These are phyloP conservation scores for Neofusicoccum sp. DNA, from an alignment of 2,329 filamentous ascomycete genomes.

Conservation along the genomic window DNA sequence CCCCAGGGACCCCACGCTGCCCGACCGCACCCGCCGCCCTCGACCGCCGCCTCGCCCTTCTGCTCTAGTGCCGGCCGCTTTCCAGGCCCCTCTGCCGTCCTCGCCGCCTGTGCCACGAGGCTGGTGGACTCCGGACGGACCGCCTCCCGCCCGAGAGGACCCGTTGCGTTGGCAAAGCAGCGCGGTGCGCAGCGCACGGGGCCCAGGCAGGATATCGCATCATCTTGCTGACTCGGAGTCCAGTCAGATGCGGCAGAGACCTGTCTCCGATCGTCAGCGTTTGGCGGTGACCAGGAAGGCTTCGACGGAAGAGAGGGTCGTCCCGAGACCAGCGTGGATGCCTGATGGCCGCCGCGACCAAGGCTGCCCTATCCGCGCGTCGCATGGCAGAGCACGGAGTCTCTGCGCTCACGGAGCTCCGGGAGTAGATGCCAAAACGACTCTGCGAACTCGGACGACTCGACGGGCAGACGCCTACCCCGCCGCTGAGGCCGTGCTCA, in stretches of 20 bases:
- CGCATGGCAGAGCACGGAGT: conserved; percentile 9
- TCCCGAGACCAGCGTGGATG: conserved; percentile 16
- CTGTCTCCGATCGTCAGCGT: neutral
- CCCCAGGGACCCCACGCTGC: neutral
- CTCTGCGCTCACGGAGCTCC: too few species aligned
- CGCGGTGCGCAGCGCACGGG: conserved; percentile 3
- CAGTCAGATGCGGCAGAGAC: neutral
- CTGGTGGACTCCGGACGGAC: neutral
- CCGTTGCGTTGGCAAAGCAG: conserved; percentile 1
- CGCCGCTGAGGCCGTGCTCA: conserved; percentile 6
- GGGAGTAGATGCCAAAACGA: too few species aligned
- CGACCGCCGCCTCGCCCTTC: neutral
- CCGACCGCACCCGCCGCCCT: neutral
- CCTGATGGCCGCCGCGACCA: conserved; percentile 2
- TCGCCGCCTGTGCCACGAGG: neutral
- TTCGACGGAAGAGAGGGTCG: conserved; percentile 17
- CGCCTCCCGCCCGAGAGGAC: neutral
- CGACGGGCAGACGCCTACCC: neutral
- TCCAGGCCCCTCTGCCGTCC: neutral
- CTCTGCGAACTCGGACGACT: conserved; percentile 6
- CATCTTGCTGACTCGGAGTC: conserved; percentile 1
- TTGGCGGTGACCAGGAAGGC: conserved; percentile 16
- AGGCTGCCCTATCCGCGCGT: conserved; percentile 8
- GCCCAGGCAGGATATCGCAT: neutral
- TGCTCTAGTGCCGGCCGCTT: neutral